Evolutionary conservation across 192 early-diverging fungal genomes (phyloP).

Genomic region (Geranomyces variabilis): DNA sequence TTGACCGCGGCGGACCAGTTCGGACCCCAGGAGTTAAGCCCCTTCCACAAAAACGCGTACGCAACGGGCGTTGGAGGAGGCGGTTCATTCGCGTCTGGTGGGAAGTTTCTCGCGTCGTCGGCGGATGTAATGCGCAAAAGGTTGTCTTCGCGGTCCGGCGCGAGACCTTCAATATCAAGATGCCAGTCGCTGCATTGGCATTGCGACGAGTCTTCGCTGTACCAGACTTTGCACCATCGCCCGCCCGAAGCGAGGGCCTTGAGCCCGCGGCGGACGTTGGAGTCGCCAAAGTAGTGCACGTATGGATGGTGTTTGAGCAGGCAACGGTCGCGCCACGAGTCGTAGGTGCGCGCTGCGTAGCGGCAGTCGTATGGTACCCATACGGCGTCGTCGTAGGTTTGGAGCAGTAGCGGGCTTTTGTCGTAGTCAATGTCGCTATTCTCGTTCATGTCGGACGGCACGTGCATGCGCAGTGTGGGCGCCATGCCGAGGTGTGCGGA

Average conservation of each 20-base stretch:
- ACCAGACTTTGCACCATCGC: slow-evolving; percentile 12
- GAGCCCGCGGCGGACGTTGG: background rate
- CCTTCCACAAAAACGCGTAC: slow-evolving; percentile 22
- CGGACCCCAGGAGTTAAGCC: slow-evolving; percentile 17
- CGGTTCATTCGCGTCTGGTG: background rate
- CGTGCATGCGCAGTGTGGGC: background rate
- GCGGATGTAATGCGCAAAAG: background rate
- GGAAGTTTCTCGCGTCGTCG: background rate
- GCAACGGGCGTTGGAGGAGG: background rate
- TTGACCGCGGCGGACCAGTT: background rate
- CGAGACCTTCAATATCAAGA: slow-evolving; percentile 5
- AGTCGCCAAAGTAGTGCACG: slow-evolving; percentile 3
- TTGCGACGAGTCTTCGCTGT: background rate
- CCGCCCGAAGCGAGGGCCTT: slow-evolving; percentile 2
- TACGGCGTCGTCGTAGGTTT: background rate
- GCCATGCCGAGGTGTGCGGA: background rate
- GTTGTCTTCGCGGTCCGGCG: slow-evolving; percentile 6
- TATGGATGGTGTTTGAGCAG: background rate
- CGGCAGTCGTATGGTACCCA: slow-evolving; percentile 12
- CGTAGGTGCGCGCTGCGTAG: background rate
- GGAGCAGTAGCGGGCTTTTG: background rate
- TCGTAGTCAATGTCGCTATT: too few relatives aligned
- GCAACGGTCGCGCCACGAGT: background rate
- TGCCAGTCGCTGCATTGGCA: slow-evolving; percentile 8
- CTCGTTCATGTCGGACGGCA: background rate